Evolutionary conservation across 306 rosid genomes (phyloP).

Genomic region (Pachyrhizus erosus): DNA sequence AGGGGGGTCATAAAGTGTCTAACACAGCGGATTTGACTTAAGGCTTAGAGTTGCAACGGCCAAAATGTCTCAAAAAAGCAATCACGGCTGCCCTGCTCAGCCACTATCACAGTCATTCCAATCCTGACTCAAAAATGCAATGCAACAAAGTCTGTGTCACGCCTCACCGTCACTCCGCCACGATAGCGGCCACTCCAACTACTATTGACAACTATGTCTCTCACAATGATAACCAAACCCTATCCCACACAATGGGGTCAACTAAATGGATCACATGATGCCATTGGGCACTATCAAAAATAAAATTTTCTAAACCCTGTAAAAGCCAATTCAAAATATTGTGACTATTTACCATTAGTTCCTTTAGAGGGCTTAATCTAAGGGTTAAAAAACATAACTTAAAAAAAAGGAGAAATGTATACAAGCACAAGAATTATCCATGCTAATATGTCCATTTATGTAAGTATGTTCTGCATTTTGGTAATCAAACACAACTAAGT

Average conservation of each 20-base stretch:
- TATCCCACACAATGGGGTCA: background rate
- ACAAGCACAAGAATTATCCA: background rate
- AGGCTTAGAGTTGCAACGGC: too few species aligned
- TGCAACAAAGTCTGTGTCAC: too few species aligned
- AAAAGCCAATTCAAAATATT: background rate
- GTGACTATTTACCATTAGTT: background rate
- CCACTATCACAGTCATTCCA: too few species aligned
- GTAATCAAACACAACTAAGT: background rate
- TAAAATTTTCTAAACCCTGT: background rate
- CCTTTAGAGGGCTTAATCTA: background rate
- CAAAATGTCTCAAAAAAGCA: too few species aligned
- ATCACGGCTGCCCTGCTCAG: too few species aligned
- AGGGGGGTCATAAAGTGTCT: too few species aligned
- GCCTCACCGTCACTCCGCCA: too few species aligned
- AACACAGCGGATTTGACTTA: too few species aligned
- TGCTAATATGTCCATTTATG: background rate
- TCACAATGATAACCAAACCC: background rate
- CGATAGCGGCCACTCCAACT: too few species aligned
- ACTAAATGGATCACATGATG: background rate
- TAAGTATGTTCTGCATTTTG: background rate
- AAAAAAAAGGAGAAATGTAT: background rate
- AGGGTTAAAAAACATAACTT: background rate
- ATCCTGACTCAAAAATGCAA: too few species aligned
- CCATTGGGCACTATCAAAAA: background rate
- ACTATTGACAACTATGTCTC: too few species aligned